Evolutionary conservation across 306 rosid species (phyloP).

Genomic region (Malus orientalis): DNA sequence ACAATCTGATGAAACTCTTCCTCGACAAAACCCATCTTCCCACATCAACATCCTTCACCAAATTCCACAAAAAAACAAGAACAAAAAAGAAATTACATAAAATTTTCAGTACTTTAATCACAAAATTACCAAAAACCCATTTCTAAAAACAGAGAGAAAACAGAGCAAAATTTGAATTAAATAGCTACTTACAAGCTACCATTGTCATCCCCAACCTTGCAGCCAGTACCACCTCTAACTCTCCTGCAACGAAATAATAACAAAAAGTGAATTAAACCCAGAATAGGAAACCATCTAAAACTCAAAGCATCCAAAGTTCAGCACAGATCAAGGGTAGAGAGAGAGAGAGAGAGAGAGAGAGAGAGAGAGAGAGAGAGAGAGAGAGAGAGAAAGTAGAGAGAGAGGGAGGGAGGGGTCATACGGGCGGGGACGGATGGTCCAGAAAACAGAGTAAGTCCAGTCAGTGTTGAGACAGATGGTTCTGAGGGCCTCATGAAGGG

Average conservation of each 20-base stretch:
- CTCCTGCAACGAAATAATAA: conserved; percentile 47
- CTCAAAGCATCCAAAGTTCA: not conserved
- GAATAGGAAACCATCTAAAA: conserved; percentile 19
- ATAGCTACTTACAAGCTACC: conserved; percentile 72
- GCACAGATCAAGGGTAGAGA: not conserved
- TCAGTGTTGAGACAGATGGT: conserved; percentile 57
- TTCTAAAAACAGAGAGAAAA: not conserved
- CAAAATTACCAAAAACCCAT: not conserved
- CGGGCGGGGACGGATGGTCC: conserved; percentile 99
- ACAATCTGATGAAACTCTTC: conserved; percentile 61
- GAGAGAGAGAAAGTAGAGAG: not conserved
- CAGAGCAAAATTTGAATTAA: not conserved
- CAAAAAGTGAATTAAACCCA: conserved; percentile 23
- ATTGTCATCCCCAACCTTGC: conserved; percentile 98
- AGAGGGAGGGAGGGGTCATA: conserved; percentile 29
- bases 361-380: not conserved
- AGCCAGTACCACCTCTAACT: conserved; percentile 95
- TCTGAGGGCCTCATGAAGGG: conserved; percentile 99
- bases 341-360: not conserved
- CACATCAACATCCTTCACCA: conserved; percentile 95
- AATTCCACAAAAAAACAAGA: not conserved
- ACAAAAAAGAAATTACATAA: not conserved
- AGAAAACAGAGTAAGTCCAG: conserved; percentile 99
- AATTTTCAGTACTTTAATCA: not conserved
- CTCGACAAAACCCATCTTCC: conserved; percentile 99